Conservation (phyloP, 345 rosid species). For the Pelargonium nanum region DNA sequence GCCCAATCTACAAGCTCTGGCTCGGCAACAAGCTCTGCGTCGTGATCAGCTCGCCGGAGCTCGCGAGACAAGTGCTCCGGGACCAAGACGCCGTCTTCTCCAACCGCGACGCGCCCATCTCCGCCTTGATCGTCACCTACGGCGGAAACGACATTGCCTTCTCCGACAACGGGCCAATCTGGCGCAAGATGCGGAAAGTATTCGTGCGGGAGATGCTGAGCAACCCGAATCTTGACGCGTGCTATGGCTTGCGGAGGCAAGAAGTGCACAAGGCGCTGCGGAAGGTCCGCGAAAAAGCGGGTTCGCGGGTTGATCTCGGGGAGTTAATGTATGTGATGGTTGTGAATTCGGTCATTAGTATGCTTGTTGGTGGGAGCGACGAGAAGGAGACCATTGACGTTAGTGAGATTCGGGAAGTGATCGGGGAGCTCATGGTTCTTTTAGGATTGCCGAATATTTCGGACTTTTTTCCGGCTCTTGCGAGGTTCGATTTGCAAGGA, state of each 20-base stretch:
- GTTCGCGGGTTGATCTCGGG: conserved; percentile 22
- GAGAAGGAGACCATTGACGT: conserved; percentile 6
- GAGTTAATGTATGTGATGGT: conserved; percentile 12
- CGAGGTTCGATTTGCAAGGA: conserved; percentile 41
- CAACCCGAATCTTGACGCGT: conserved; percentile 22
- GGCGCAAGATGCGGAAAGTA: conserved; percentile 22
- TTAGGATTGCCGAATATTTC: conserved; percentile 36
- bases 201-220: conserved; percentile 31
- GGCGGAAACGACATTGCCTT: conserved; percentile 26
- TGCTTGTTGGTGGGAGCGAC: conserved; percentile 39
- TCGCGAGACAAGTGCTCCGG: conserved; percentile 27
- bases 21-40: conserved; percentile 23
- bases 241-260: conserved; percentile 15
- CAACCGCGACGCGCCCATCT: conserved; percentile 22
- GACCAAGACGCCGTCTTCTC: conserved; percentile 27
- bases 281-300: conserved; percentile 10
- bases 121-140: conserved; percentile 8
- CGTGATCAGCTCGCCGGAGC: conserved; percentile 22
- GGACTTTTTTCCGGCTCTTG: conserved; percentile 31
- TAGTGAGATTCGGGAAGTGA: conserved; percentile 10
- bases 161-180: conserved; percentile 14
- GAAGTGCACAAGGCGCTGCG: conserved; percentile 17
- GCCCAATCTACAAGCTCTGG: conserved; percentile 34
- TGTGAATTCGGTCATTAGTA: conserved; percentile 14
- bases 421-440: conserved; percentile 14